Base-by-base conservation (phyloP, 768 basidiomycete species). In the Russula ochroleuca region DNA sequence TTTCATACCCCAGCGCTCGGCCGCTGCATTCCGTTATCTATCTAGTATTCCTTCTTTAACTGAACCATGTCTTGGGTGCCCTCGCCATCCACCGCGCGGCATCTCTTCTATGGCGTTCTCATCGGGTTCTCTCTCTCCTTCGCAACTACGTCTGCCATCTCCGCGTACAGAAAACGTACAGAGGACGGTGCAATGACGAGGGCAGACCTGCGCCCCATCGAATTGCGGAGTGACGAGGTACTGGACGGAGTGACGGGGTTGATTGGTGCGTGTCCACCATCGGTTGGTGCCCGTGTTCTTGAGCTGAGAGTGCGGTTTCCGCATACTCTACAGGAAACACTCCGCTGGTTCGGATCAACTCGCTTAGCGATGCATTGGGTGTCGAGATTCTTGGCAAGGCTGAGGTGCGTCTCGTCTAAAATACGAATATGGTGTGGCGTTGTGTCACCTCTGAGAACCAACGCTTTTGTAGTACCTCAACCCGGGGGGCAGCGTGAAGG, bases 401-500 rank as follows among this genome's bases (percentile, higher is more conserved):
- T 13, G 95, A 98, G 81, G 94, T 92, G 61, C 52, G 77, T 53
- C 38, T 37, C 31, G 3, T 28, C 9, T 21, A 9, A 59, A 13
- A 31, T 47, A 8, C 45, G 35, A n/a, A 60, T 28, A 37, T 57
- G 23, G 37, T 57, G 17, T 54, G 38, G 37, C 37, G 57, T 15
- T 10, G 14, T 64, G 19, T 48, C 57, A 14, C 17, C 33, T 23
- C 33, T 62, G 54, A 67, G 25, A 11, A 8, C 15, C n/a, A 35
- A 35, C 19, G 4, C 45, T 14, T 31, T 47, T 57, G 11, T 69
- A 98, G 93, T 99, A 88, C 72, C 73, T 98, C 64, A 99, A 99
- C 74, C 96, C 97, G 1, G 96, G 96, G 28, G 97, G 97, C 45
- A 98, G 95, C 59, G 90, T 98, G 55, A 99, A 99, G 74, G 97